Conservation (phyloP, 2,329 filamentous ascomycete genomes). For the Cercospora brassicicola region DNA sequence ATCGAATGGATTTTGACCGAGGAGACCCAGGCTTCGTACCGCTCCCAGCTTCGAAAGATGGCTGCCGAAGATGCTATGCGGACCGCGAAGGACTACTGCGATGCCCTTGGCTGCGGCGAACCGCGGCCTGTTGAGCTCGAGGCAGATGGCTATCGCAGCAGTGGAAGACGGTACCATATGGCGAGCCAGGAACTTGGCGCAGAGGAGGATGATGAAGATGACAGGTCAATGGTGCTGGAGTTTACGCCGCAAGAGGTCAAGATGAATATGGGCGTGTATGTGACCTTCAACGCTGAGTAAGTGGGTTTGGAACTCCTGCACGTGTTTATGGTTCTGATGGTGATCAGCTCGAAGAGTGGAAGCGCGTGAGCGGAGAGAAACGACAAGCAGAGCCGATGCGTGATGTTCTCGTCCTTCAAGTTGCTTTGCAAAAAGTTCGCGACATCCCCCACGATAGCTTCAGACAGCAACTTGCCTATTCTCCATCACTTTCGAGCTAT, state of each 20-base stretch:
- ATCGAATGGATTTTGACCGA: conserved; percentile 23
- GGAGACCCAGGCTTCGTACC: conserved; percentile 23
- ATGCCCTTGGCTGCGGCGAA: conserved; percentile 23
- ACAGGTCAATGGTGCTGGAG: conserved; percentile 12
- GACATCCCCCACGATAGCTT: too few relatives aligned
- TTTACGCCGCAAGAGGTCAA: conserved; percentile 28
- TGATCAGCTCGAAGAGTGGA: not conserved
- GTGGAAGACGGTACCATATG: not conserved
- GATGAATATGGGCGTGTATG: conserved; percentile 24
- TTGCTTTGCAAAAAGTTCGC: not conserved
- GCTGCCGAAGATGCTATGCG: conserved; percentile 25
- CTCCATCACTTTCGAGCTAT: too few relatives aligned
- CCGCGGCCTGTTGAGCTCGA: conserved; percentile 23
- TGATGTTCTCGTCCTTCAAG: not conserved
- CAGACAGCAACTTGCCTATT: too few relatives aligned
- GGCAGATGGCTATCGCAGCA: not conserved
- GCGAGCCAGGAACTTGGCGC: not conserved
- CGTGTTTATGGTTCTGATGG: not conserved
- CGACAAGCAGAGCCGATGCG: not conserved
- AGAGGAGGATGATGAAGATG: conserved; percentile 7
- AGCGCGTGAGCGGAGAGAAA: not conserved
- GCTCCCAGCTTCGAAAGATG: conserved; percentile 21
- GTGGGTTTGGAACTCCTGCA: not conserved
- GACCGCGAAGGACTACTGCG: conserved; percentile 29
- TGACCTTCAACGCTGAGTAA: conserved; percentile 27